A percentile compares a stretch with the other conserved stretches of the same genome.
phyloP scores from a whole-genome alignment of 2,329 filamentous ascomycete genomes.

The Onygenales sp. region DNA sequence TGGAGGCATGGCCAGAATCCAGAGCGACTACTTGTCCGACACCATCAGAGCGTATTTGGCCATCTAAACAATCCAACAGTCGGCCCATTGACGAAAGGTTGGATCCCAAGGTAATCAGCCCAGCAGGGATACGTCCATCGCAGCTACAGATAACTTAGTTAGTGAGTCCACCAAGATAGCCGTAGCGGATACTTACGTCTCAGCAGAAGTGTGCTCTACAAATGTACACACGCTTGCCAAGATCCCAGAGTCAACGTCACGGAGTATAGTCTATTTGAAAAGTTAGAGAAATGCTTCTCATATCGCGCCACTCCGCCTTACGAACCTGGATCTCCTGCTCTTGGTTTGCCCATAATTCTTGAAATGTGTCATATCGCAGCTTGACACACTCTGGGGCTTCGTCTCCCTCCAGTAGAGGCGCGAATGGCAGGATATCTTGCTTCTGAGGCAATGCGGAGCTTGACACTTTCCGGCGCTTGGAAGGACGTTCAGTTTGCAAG shows the following conservation, averaged over 20 bases:
- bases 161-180: constrained; percentile 6
- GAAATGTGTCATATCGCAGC: constrained; percentile 28
- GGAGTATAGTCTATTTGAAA: constrained; percentile 18
- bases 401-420: constrained; percentile 30
- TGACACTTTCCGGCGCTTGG: constrained; percentile 50
- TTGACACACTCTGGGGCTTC: constrained; percentile 24
- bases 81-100: constrained; percentile 33
- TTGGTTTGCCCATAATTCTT: constrained; percentile 30
- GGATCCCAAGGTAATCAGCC: constrained; percentile 34
- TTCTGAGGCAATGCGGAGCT: constrained; percentile 20
- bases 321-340: constrained; percentile 30
- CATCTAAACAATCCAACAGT: constrained; percentile 28
- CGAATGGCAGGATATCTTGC: constrained; percentile 20
- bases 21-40: constrained; percentile 31
- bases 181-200: constrained; percentile 22
- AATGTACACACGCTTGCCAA: constrained; percentile 30
- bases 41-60: constrained; percentile 20
- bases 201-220: constrained; percentile 23
- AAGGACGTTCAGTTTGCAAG: constrained; percentile 33
- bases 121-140: constrained; percentile 31
- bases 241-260: constrained; percentile 31
- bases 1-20: constrained; percentile 36
- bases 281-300: not conserved
- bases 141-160: constrained; percentile 18
- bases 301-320: not conserved